Percentiles rank a stretch among this genome's conserved stretches.
Evolutionary conservation across 2,329 filamentous ascomycete species (phyloP).

Genomic region (Metarhizium guizhouense): DNA sequence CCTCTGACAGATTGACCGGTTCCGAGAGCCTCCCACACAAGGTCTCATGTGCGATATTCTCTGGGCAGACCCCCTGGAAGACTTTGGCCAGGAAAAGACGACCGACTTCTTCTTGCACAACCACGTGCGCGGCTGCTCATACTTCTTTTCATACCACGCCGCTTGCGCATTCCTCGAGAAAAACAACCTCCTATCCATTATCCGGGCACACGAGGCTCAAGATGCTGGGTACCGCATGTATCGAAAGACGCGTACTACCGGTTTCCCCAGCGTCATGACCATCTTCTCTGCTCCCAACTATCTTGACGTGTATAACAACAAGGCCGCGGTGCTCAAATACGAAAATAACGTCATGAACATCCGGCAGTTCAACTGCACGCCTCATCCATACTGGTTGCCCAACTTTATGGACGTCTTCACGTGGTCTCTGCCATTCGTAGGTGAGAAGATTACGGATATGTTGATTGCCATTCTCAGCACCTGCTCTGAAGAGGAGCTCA

Average conservation of each 20-base stretch:
- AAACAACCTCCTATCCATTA: constrained; percentile 95
- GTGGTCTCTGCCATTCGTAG: constrained; percentile 98
- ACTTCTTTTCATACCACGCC: constrained; percentile 98
- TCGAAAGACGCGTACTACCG: constrained; percentile 93
- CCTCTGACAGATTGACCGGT: constrained; percentile 74
- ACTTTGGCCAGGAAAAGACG: constrained; percentile 98
- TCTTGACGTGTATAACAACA: constrained; percentile 99
- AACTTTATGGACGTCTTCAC: constrained; percentile 99
- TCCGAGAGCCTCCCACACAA: constrained; percentile 93
- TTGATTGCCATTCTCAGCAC: constrained; percentile 96
- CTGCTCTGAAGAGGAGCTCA: constrained; percentile 96
- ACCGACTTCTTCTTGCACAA: constrained; percentile 98
- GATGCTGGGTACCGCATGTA: constrained; percentile 99
- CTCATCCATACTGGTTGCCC: constrained; percentile 97
- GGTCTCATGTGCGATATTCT: constrained; percentile 99
- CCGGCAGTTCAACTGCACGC: constrained; percentile 98
- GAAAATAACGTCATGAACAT: constrained; percentile 99
- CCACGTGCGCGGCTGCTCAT: constrained; percentile 95
- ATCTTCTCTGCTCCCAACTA: constrained; percentile 99
- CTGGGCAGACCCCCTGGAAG: constrained; percentile 95
- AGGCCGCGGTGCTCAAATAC: constrained; percentile 96
- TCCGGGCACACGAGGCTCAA: constrained; percentile 95
- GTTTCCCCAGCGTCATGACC: constrained; percentile 98
- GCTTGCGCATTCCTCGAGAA: constrained; percentile 97
- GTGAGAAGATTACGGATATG: constrained; percentile 99